These are phyloP conservation scores for Apium graveolens DNA, from an alignment of 129 eudicot genomes.

Conservation along the genomic window DNA sequence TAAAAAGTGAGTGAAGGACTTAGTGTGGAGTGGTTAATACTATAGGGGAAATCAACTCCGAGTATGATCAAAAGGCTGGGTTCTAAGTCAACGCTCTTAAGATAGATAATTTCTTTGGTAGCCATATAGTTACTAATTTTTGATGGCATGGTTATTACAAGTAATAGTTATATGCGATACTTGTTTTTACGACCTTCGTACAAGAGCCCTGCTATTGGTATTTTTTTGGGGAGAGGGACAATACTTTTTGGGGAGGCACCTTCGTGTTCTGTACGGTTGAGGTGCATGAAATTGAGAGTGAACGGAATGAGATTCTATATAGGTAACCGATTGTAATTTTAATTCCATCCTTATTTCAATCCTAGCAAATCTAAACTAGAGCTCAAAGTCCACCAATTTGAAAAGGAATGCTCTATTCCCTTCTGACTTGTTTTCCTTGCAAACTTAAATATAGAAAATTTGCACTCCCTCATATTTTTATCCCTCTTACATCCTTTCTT, in stretches of 20 bases:
- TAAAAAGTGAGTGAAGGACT: not conserved
- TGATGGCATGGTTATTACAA: not conserved
- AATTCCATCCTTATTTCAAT: no score
- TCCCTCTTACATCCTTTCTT: not conserved
- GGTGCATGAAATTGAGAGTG: not conserved
- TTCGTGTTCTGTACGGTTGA: not conserved
- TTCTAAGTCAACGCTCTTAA: not conserved
- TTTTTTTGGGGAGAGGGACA: not conserved
- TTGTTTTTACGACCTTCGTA: not conserved
- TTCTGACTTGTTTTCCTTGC: not conserved
- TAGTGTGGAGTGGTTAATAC: not conserved
- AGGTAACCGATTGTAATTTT: not conserved
- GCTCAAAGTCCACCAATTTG: not conserved
- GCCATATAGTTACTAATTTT: not conserved
- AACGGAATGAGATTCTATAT: no score
- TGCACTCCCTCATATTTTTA: not conserved
- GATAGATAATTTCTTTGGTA: not conserved
- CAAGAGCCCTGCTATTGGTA: not conserved
- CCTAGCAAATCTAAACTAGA: not conserved
- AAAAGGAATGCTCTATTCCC: not conserved
- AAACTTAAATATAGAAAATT: not conserved
- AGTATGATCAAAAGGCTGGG: not conserved
- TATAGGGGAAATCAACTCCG: not conserved
- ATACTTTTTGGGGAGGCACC: not conserved
- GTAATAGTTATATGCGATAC: not conserved